Base-by-base conservation (phyloP, 306 rosid genomes). In the Herpetospermum pedunculosum region DNA sequence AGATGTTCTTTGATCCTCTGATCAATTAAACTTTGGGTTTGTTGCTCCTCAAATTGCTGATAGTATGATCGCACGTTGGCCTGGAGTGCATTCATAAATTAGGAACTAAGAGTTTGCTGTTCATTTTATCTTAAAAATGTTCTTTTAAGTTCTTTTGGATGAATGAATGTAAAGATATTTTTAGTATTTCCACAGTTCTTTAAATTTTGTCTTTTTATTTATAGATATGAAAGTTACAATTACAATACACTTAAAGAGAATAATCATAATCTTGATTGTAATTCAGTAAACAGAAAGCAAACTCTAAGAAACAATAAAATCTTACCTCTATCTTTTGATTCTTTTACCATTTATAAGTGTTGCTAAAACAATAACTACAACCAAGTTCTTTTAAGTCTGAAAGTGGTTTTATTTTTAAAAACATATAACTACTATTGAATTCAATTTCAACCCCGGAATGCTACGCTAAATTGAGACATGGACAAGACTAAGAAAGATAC, bases 1-100 rank as follows among this genome's bases (percentile, higher is more conserved):
- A 95, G 96, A 86, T 91, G 97, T 72, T 95, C 97, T 81, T 95
- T 95, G 83, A 95, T 91, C 87, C 96, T 82, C 70, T 91, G 99
- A 73, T 95, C 99, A 73, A 95, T 87, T 79, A 91, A 88, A 80
- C 87, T 95, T 76, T 91, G 98, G 46, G 97, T 94, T 75, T 94
- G 97, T 78, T 94, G 94, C 84, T 94, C 96, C 88, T 94, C 98
- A 77, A 91, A 94, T 81, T 94, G 94, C 87, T 87, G 96, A 77
- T 94, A 94, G 80, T 94, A 94, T 12, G 76, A 69, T 58, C 98
- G 81, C 75, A 94, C 98, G 48, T 94, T 94, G 32, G 97, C 98
- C 98, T 90, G 74, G 43, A 68, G 32, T 16, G 13, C 81, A 5
- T 3, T 41, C 65, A 46, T 55, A 25, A 77, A 59, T 74, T 12